Evolutionary conservation across 2,329 filamentous ascomycete genomes (phyloP), one percentile per base, ranked within the genome.

Genomic region (Monilinia fructigena): DNA sequence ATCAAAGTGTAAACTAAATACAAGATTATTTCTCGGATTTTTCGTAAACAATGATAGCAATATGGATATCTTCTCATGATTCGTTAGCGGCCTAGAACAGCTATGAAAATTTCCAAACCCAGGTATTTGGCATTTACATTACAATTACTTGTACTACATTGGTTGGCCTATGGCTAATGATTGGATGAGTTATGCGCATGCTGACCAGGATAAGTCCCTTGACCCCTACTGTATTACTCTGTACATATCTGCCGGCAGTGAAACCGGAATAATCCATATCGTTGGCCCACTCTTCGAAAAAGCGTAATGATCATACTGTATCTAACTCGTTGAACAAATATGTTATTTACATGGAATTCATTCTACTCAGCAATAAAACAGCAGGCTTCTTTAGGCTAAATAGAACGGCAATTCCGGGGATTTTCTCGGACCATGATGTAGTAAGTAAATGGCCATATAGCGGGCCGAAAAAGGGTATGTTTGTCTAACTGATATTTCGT

Each of bases 131-230:
- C 28, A 60, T 50, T 35, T 50, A 42, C 3, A 20, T 55, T 55
- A 31, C 16, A 20, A n/a, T 62, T 40, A 14, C 23, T 42, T 62
- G 59, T 48, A 62, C 31, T 58, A 65, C 28, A 58, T 58, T 26
- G 26, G n/a, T 48, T 11, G 5, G 12, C n/a, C 16, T n/a, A 23
- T 42, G 42, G 31, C 20, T 53, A 53, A 40, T 58, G n/a, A 58
- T 50, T 58, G 45, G 59, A 26, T 5, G 35, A 23, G 18, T 23
- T 23, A 52, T 52, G 47, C 45, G 40, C 28, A 47, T 18, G 6
- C 35, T 64, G n/a, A 18, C 62, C 42, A 45, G 50, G 50, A 56
- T n/a, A 48, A 14, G n/a, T 64, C 23, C 8, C 40, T 56, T 64
- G 54, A 28, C 31, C 52, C 40, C 28, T 20, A 64, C 31, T 4